Evolutionary conservation across 495 filamentous ascomycete genomes (phyloP).

Genomic region (Durotheca rogersii): DNA sequence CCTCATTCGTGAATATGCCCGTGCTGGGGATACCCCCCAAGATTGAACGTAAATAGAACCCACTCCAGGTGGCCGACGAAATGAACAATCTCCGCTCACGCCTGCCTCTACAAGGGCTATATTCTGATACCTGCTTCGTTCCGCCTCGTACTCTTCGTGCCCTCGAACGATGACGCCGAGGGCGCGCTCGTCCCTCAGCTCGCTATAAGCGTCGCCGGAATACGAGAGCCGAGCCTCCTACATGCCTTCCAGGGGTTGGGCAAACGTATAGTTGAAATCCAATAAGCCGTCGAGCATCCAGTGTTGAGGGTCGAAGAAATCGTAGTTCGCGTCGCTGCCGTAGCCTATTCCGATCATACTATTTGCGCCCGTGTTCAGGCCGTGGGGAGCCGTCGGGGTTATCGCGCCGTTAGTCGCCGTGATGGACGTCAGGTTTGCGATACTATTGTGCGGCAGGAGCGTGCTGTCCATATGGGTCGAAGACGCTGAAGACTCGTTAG

Average conservation of each 20-base stretch:
- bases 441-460: slow-evolving; percentile 44
- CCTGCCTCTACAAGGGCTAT: slow-evolving; percentile 11
- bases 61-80: slow-evolving; percentile 26
- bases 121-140: neutral
- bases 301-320: slow-evolving; percentile 85
- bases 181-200: too few relatives aligned
- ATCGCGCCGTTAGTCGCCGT: slow-evolving; percentile 47
- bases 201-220: neutral
- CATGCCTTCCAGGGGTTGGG: slow-evolving; percentile 48
- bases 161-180: neutral
- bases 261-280: slow-evolving; percentile 71
- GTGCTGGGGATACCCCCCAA: slow-evolving; percentile 11
- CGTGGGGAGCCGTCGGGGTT: slow-evolving; percentile 48
- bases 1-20: slow-evolving; percentile 24
- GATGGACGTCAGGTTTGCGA: slow-evolving; percentile 32
- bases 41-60: slow-evolving; percentile 25
- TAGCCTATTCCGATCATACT: slow-evolving; percentile 52
- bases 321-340: slow-evolving; percentile 64
- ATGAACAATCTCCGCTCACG: slow-evolving; percentile 12
- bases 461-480: slow-evolving; percentile 61
- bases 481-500: slow-evolving; percentile 68
- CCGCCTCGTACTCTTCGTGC: neutral
- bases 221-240: slow-evolving; percentile 25
- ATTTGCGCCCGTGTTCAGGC: slow-evolving; percentile 40
- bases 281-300: slow-evolving; percentile 87